A percentile compares a stretch with the other conserved stretches of the same genome.
Evolutionary conservation across 2,329 filamentous ascomycete genomes (phyloP).

Genomic region (Hypoxylon sp.): DNA sequence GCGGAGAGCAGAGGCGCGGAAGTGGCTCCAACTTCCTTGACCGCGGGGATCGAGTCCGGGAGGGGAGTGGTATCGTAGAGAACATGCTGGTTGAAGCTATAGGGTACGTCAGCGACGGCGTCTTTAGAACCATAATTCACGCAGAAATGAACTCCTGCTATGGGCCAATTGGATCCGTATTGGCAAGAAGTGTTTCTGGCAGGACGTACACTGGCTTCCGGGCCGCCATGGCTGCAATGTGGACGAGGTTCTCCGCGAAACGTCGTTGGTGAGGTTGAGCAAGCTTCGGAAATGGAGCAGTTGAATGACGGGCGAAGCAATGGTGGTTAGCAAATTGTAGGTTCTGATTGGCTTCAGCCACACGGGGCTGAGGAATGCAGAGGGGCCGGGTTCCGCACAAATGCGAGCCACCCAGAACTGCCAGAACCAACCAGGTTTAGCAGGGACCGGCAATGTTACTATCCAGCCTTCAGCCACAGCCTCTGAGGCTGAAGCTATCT

Average conservation of each 20-base stretch:
- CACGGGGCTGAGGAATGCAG: constrained; percentile 36
- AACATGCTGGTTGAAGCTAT: constrained; percentile 92
- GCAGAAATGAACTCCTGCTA: not conserved
- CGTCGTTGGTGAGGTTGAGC: constrained; percentile 39
- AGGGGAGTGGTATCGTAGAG: constrained; percentile 97
- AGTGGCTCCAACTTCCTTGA: constrained; percentile 92
- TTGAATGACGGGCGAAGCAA: constrained; percentile 33
- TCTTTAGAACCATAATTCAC: constrained; percentile 5
- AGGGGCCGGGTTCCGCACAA: constrained; percentile 4
- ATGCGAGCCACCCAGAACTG: constrained; percentile 4
- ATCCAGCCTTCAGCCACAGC: constrained; percentile 34
- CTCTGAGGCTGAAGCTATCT: constrained; percentile 30
- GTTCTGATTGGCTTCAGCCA: constrained; percentile 55
- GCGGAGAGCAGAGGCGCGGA: constrained; percentile 94
- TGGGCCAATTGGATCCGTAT: constrained; percentile 37
- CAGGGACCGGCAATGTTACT: not conserved
- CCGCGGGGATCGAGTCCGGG: constrained; percentile 90
- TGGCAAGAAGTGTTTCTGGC: not conserved
- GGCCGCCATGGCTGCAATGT: constrained; percentile 68
- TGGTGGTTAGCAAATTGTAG: constrained; percentile 52
- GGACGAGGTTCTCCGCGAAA: constrained; percentile 39
- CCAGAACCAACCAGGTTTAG: too few species aligned
- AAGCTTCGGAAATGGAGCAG: constrained; percentile 50
- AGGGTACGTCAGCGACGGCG: constrained; percentile 49
- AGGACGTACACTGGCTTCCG: constrained; percentile 70